Percentiles rank a stretch among this genome's conserved stretches.
Conservation (phyloP, 495 filamentous ascomycete genomes). For the Penicillium simplicissimum region DNA sequence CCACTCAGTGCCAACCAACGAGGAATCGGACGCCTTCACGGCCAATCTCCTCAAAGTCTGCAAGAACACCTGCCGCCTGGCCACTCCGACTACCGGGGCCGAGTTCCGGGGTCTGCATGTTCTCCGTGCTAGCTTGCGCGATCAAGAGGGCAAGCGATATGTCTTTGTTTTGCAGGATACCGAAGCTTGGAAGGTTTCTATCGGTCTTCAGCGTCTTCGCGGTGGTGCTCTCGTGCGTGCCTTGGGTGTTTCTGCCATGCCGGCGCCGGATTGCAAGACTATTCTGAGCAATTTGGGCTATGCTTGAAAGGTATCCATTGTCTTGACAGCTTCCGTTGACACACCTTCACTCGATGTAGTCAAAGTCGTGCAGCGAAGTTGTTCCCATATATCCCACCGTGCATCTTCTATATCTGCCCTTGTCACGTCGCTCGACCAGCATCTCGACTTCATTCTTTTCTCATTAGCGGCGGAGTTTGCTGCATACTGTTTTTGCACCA, state of each 20-base stretch:
- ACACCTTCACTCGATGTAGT: not conserved
- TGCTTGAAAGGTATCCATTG: slow-evolving; percentile 33
- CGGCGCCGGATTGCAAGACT: slow-evolving; percentile 57
- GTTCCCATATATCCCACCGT: not conserved
- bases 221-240: slow-evolving; percentile 68
- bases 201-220: slow-evolving; percentile 73
- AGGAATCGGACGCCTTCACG: slow-evolving; percentile 65
- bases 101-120: slow-evolving; percentile 70
- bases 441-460: slow-evolving; percentile 14
- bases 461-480: slow-evolving; percentile 39
- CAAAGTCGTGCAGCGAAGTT: not conserved
- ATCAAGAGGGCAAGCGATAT: slow-evolving; percentile 79
- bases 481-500: slow-evolving; percentile 24
- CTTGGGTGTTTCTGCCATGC: slow-evolving; percentile 63
- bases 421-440: not conserved
- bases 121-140: slow-evolving; percentile 76
- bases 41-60: slow-evolving; percentile 59
- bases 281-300: slow-evolving; percentile 65
- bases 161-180: slow-evolving; percentile 79
- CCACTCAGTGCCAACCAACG: slow-evolving; percentile 53
- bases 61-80: slow-evolving; percentile 59
- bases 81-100: slow-evolving; percentile 41
- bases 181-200: slow-evolving; percentile 91
- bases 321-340: not conserved
- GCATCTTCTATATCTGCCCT: not conserved